Percentiles rank a stretch among this genome's conserved stretches.
Evolutionary conservation across 495 filamentous ascomycete species (phyloP).

Genomic region (Articulospora tetracladia): DNA sequence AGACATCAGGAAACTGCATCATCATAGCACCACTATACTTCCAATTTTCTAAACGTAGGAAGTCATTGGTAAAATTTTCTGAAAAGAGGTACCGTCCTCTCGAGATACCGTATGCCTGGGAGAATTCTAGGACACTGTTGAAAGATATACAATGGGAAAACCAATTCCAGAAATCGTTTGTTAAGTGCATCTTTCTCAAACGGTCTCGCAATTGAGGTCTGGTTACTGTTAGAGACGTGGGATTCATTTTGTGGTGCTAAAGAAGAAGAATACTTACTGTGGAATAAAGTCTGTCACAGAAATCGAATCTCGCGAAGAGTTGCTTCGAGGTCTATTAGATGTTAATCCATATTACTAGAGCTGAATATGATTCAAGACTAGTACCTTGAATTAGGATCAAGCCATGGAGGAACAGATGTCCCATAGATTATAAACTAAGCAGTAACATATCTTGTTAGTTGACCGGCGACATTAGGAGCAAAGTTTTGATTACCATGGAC

Average conservation of each 20-base stretch:
- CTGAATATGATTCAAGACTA: slow-evolving; percentile 3
- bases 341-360: slow-evolving; percentile 1
- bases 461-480: slow-evolving; percentile 1
- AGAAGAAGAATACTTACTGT: slow-evolving; percentile 1
- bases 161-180: slow-evolving; percentile 4
- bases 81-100: slow-evolving; percentile 2
- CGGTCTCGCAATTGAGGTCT: slow-evolving; percentile 4
- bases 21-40: slow-evolving; percentile 7
- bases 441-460: slow-evolving; percentile 2
- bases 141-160: slow-evolving; percentile 4
- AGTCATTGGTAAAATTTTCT: slow-evolving; percentile 3
- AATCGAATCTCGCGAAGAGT: slow-evolving; percentile 4
- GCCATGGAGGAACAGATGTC: slow-evolving; percentile 3
- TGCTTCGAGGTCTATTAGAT: slow-evolving; percentile 1
- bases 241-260: background rate
- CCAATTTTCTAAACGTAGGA: slow-evolving; percentile 3
- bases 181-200: background rate
- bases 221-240: background rate
- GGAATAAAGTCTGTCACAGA: slow-evolving; percentile 2
- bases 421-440: slow-evolving; percentile 5
- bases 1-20: slow-evolving; percentile 5
- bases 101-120: slow-evolving; percentile 3
- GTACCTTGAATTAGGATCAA: slow-evolving; percentile 6
- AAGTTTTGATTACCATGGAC: slow-evolving; percentile 2
- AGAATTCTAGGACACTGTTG: slow-evolving; percentile 1